Conservation (phyloP, 2,329 filamentous ascomycete species). For the Fusarium papillatum region DNA sequence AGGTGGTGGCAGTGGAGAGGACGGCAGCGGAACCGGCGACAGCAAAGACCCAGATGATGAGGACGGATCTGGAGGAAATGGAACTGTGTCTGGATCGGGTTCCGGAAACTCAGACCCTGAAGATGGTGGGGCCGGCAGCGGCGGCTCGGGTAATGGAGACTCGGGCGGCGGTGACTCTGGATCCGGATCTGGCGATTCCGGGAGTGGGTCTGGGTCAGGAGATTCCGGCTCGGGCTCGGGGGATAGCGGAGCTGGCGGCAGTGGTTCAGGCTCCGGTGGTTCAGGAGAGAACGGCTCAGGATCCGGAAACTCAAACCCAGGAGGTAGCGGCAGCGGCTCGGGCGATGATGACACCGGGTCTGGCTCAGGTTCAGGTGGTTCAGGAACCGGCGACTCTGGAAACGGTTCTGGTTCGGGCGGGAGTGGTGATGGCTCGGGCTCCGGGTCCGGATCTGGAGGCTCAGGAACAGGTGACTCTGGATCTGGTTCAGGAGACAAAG, state of each 20-base stretch:
- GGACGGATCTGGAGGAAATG: background rate
- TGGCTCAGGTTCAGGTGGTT: background rate
- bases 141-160: background rate
- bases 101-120: background rate
- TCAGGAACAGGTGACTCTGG: background rate
- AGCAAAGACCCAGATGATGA: background rate
- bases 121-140: background rate
- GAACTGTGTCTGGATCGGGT: background rate
- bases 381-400: background rate
- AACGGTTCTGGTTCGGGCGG: no score
- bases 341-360: background rate
- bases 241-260: background rate
- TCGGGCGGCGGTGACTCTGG: background rate
- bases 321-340: background rate
- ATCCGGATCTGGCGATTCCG: background rate
- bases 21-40: background rate
- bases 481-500: background rate
- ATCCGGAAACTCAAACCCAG: background rate
- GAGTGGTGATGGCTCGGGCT: no score
- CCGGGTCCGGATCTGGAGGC: no score
- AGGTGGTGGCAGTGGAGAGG: background rate
- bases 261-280: background rate
- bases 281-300: background rate
- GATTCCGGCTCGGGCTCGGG: background rate
- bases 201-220: background rate